Evolutionary conservation across 2,329 filamentous ascomycete genomes (phyloP).

Genomic region (Calycina herbarum): DNA sequence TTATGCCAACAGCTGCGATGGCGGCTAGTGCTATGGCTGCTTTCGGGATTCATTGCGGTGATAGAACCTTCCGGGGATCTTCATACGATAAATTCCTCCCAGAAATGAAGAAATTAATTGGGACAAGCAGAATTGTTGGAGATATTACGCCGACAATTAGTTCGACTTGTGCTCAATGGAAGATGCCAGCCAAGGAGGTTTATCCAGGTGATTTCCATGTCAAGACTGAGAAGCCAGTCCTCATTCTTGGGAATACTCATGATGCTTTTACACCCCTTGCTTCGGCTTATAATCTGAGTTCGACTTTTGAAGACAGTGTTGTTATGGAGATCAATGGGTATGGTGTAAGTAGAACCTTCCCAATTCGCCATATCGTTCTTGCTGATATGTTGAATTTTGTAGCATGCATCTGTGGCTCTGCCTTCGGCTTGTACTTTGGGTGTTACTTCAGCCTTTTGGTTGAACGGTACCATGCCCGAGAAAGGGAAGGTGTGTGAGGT

Average conservation of each 20-base stretch:
- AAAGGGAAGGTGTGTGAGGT: not conserved
- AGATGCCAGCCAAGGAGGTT: conserved; percentile 15
- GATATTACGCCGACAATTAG: not conserved
- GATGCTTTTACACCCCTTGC: conserved; percentile 15
- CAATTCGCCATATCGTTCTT: not conserved
- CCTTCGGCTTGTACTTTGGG: conserved; percentile 1
- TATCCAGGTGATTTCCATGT: conserved; percentile 15
- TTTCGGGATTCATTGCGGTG: not conserved
- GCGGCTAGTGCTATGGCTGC: not conserved
- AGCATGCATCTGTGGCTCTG: conserved; percentile 1
- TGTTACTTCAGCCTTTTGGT: not conserved
- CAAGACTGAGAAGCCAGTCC: conserved; percentile 16
- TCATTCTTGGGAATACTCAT: conserved; percentile 19
- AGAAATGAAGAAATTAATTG: conserved; percentile 11
- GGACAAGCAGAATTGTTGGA: conserved; percentile 16
- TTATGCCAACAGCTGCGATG: not conserved
- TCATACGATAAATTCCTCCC: conserved; percentile 10
- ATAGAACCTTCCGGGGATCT: not conserved
- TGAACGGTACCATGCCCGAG: not conserved
- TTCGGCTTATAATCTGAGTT: conserved; percentile 19
- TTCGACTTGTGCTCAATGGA: conserved; percentile 17
- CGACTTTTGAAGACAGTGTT: conserved; percentile 18
- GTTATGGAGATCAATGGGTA: conserved; percentile 17
- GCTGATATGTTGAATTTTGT: not conserved
- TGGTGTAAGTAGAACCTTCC: conserved; percentile 11